Conservation (phyloP, 495 filamentous ascomycete species). For the Chaetomium fimeti region DNA sequence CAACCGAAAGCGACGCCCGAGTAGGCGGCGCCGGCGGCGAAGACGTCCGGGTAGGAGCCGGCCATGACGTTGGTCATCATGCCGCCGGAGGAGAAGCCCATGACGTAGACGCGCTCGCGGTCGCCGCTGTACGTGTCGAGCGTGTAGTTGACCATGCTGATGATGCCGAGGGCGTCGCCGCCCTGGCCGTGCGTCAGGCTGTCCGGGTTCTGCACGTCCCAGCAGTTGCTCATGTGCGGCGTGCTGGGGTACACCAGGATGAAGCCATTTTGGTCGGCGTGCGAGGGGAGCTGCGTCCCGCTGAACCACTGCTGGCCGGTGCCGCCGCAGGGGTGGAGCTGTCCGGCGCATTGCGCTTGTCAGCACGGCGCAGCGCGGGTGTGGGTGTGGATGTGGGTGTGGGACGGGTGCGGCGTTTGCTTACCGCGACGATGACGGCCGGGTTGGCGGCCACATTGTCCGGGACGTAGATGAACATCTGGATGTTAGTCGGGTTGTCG, state of each 20-base stretch:
- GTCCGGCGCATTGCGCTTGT: neutral
- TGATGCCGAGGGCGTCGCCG: constrained; percentile 54
- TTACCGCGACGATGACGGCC: constrained; percentile 37
- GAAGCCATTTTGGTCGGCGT: constrained; percentile 51
- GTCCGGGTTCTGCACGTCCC: constrained; percentile 51
- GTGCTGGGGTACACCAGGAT: constrained; percentile 55
- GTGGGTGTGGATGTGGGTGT: neutral
- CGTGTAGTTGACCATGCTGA: constrained; percentile 57
- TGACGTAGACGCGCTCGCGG: constrained; percentile 48
- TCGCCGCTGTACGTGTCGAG: constrained; percentile 50
- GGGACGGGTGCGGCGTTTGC: neutral
- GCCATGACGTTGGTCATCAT: constrained; percentile 63
- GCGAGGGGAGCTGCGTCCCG: constrained; percentile 38
- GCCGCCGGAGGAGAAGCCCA: constrained; percentile 54
- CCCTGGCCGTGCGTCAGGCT: constrained; percentile 54
- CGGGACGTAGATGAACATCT: constrained; percentile 45
- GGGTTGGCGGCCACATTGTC: constrained; percentile 42
- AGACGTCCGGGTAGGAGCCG: constrained; percentile 58
- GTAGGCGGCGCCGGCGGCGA: constrained; percentile 56
- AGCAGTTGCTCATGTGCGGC: constrained; percentile 52
- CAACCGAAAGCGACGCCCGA: constrained; percentile 55
- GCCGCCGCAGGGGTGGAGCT: constrained; percentile 44
- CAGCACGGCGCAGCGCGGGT: neutral
- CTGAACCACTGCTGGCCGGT: constrained; percentile 36
- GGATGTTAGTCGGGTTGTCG: constrained; percentile 38